Percentiles rank a stretch among this genome's conserved stretches.
Conservation (phyloP, 2,329 filamentous ascomycete genomes). For the Diaporthe amygdali region DNA sequence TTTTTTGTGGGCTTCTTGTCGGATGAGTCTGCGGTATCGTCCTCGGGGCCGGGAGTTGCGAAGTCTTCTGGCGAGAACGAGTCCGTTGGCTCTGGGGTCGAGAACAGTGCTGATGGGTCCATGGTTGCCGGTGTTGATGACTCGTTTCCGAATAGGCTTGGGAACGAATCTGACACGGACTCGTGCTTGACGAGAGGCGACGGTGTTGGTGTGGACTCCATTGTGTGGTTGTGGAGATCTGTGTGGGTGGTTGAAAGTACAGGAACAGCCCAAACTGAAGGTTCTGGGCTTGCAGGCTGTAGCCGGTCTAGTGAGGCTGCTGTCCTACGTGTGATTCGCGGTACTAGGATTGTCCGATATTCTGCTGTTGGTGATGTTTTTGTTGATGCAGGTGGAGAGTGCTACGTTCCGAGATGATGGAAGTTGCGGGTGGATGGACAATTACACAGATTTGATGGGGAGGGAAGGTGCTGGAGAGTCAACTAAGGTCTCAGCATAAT, state of each 20-base stretch:
- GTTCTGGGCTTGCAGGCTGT: background rate
- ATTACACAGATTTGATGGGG: constrained; percentile 16
- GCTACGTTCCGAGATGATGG: background rate
- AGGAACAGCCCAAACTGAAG: background rate
- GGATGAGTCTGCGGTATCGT: constrained; percentile 25
- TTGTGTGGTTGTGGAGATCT: background rate
- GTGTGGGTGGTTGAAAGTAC: constrained; percentile 15
- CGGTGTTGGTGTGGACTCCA: constrained; percentile 16
- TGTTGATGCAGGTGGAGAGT: background rate
- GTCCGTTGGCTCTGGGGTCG: background rate
- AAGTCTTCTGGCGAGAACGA: constrained; percentile 20
- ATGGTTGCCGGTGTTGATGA: constrained; percentile 23
- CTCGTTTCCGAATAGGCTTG: constrained; percentile 26
- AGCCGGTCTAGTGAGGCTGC: background rate
- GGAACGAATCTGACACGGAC: constrained; percentile 10
- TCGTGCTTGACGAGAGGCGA: constrained; percentile 21
- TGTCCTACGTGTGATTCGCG: background rate
- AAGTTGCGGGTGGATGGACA: background rate
- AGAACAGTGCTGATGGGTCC: constrained; percentile 16
- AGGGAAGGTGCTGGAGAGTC: background rate
- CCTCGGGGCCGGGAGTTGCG: constrained; percentile 28
- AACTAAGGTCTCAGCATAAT: constrained; percentile 21
- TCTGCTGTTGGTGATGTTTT: background rate
- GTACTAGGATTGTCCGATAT: constrained; percentile 12
- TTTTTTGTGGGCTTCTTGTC: constrained; percentile 86